Percentiles rank a stretch among this genome's conserved stretches.
Evolutionary conservation across 2,329 filamentous ascomycete genomes (phyloP).

Genomic region (Clarireedia monteithiana): DNA sequence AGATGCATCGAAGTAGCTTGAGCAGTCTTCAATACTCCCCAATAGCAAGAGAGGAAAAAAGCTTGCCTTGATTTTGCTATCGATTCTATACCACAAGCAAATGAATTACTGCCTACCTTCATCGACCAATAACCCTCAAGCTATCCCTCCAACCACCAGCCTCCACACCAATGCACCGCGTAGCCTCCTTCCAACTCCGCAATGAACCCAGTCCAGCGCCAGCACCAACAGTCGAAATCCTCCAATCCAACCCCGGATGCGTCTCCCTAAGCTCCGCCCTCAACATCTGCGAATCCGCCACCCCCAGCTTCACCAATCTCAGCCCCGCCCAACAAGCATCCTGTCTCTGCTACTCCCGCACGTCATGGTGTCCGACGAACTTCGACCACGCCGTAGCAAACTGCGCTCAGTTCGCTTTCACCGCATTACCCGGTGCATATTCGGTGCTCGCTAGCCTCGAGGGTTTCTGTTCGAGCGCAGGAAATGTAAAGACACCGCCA

Average conservation of each 20-base stretch:
- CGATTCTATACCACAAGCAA: no score
- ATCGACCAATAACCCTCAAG: neutral
- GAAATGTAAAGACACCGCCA: neutral
- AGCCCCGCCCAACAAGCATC: constrained; percentile 18
- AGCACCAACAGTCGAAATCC: constrained; percentile 5
- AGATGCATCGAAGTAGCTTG: no score
- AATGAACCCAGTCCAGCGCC: neutral
- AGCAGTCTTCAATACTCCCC: no score
- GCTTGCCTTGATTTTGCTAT: no score
- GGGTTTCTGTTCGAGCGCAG: constrained; percentile 12
- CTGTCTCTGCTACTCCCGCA: constrained; percentile 25
- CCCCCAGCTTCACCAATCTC: constrained; percentile 17
- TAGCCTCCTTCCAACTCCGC: neutral
- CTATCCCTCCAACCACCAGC: neutral
- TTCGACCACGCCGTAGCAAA: constrained; percentile 20
- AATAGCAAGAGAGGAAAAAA: no score
- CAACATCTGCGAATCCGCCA: constrained; percentile 19
- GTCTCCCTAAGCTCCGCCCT: constrained; percentile 17
- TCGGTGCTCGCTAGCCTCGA: constrained; percentile 13
- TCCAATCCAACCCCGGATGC: constrained; percentile 15
- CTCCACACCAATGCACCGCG: neutral
- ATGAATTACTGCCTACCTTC: no score
- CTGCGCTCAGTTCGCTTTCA: constrained; percentile 19
- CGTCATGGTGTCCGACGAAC: constrained; percentile 16
- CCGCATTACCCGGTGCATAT: constrained; percentile 12